Evolutionary conservation across 805 yeast genomes (phyloP).

Genomic region (Starmerella scarabaei): DNA sequence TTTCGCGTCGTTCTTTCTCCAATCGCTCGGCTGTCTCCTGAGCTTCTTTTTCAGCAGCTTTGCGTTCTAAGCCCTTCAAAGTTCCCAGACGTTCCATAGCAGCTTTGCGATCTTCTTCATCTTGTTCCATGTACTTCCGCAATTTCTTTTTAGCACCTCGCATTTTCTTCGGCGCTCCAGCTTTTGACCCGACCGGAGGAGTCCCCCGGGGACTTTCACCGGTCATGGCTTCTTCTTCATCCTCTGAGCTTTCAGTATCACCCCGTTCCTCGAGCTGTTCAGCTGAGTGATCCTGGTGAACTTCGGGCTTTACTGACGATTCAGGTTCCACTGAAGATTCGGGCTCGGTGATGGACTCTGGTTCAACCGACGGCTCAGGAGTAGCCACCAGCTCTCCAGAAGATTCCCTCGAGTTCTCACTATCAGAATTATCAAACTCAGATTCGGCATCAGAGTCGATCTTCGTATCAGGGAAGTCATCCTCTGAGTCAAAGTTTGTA

Average conservation of each 20-base stretch:
- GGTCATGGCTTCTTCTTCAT: no score
- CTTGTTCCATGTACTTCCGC: slow-evolving; percentile 78
- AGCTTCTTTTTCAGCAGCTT: slow-evolving; percentile 29
- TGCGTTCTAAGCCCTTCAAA: slow-evolving; percentile 40
- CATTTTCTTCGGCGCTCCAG: slow-evolving; percentile 26
- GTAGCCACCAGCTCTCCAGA: not conserved
- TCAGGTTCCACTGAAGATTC: slow-evolving; percentile 2
- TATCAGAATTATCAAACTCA: slow-evolving; percentile 18
- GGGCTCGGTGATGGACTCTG: not conserved
- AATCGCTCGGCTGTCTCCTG: slow-evolving; percentile 29
- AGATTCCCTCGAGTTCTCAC: not conserved
- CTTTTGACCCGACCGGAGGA: not conserved
- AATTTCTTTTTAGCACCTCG: slow-evolving; percentile 80
- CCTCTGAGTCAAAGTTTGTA: slow-evolving; percentile 27
- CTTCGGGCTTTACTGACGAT: slow-evolving; percentile 13
- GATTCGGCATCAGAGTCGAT: slow-evolving; percentile 19
- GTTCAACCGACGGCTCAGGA: not conserved
- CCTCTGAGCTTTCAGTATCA: no score
- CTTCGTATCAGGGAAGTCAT: slow-evolving; percentile 19
- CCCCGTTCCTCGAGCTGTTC: no score
- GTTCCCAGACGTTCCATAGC: slow-evolving; percentile 80
- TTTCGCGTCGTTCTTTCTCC: slow-evolving; percentile 27
- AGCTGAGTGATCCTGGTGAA: no score
- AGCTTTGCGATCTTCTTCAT: slow-evolving; percentile 66
- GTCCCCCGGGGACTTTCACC: not conserved